phyloP scores from a whole-genome alignment of 2,329 filamentous ascomycete species.

The Phaeoacremonium minimum region DNA sequence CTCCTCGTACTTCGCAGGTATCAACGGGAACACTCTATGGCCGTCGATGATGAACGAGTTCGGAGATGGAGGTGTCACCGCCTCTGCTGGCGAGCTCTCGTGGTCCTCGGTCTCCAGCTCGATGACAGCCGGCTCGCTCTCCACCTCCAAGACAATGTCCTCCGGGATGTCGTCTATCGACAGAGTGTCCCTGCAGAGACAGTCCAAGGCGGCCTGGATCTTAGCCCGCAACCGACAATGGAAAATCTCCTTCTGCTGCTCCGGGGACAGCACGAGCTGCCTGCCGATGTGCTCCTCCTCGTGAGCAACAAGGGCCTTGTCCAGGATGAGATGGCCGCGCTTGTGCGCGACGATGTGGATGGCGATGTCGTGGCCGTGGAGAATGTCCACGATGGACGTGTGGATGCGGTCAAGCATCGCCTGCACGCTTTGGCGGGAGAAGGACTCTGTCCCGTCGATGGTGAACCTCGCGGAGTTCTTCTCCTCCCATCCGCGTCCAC shows the following conservation, averaged over 20 bases:
- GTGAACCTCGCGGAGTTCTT: conserved; percentile 40
- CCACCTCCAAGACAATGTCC: conserved; percentile 9
- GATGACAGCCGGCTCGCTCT: not conserved
- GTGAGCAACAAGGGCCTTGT: conserved; percentile 39
- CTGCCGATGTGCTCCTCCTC: conserved; percentile 22
- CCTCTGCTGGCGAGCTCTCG: conserved; percentile 1
- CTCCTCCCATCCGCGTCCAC: conserved; percentile 38
- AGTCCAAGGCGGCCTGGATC: conserved; percentile 42
- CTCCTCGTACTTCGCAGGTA: conserved; percentile 11
- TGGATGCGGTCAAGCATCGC: conserved; percentile 47
- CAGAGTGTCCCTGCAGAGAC: conserved; percentile 47
- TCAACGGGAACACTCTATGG: conserved; percentile 14
- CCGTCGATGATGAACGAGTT: conserved; percentile 1
- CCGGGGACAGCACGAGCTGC: not conserved
- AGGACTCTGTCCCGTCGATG: conserved; percentile 33
- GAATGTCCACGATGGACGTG: conserved; percentile 42
- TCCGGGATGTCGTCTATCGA: conserved; percentile 31
- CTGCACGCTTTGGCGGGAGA: conserved; percentile 39
- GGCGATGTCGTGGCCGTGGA: conserved; percentile 40
- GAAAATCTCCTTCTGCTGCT: conserved; percentile 20
- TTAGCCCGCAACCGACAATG: conserved; percentile 36
- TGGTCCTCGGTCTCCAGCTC: conserved; percentile 2
- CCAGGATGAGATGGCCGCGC: conserved; percentile 47
- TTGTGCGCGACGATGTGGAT: conserved; percentile 45
- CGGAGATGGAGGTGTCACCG: not conserved